These are phyloP conservation scores for Eucalyptus decipiens DNA, from an alignment of 345 rosid genomes.

Conservation along the genomic window DNA sequence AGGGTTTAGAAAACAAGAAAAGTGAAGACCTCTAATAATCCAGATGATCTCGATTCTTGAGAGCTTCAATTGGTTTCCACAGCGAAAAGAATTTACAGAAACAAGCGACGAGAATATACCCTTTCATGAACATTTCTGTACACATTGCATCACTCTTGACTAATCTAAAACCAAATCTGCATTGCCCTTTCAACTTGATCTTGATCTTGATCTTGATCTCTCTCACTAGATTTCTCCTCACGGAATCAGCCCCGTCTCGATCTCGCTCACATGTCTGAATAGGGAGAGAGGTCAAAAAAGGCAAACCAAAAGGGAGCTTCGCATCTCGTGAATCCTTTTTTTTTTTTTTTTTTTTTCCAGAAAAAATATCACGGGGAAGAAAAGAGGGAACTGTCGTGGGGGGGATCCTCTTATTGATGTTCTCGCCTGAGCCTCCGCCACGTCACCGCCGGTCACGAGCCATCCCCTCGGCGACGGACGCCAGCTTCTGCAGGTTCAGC, in stretches of 20 bases:
- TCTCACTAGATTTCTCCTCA: too few species aligned
- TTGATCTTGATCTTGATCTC: neutral
- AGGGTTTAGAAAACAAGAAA: neutral
- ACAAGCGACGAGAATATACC: neutral
- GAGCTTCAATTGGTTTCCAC: neutral
- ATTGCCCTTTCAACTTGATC: neutral
- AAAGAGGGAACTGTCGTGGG: neutral
- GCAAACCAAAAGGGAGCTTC: neutral
- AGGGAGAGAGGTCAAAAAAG: neutral
- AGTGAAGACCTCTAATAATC: neutral
- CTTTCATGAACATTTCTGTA: neutral
- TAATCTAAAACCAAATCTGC: neutral
- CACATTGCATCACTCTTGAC: neutral
- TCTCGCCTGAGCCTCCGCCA: neutral
- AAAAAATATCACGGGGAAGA: neutral
- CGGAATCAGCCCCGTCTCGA: neutral
- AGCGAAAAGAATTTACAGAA: neutral
- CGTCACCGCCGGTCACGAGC: neutral
- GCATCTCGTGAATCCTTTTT: neutral
- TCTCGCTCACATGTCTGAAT: neutral
- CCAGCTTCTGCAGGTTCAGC: constrained; percentile 34
- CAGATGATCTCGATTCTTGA: neutral
- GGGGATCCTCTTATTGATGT: neutral
- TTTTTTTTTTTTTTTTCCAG: neutral
- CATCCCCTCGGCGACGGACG: constrained; percentile 1